These are phyloP conservation scores for Acacia crassicarpa DNA, from an alignment of 306 rosid species.

Conservation along the genomic window DNA sequence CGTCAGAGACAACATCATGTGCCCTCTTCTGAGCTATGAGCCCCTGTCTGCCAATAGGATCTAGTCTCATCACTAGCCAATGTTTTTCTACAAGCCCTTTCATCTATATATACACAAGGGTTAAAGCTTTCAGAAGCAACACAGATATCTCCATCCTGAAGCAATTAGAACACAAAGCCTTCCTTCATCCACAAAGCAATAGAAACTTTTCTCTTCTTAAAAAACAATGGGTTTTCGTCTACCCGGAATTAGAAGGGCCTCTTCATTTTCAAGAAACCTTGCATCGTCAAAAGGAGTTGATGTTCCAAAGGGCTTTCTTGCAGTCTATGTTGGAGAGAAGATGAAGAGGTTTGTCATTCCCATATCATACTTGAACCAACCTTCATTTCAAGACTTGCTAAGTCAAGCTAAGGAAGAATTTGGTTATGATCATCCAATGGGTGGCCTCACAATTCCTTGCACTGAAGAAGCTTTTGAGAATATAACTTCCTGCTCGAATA, in stretches of 20 bases:
- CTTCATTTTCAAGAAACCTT: not conserved
- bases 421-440: slow-evolving; percentile 54
- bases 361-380: slow-evolving; percentile 41
- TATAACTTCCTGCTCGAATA: not conserved
- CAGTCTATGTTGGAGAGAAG: slow-evolving; percentile 50
- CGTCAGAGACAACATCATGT: not conserved
- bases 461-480: slow-evolving; percentile 22
- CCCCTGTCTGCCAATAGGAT: not conserved
- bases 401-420: slow-evolving; percentile 47
- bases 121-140: not conserved
- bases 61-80: not conserved
- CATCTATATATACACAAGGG: slow-evolving; percentile 27
- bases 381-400: slow-evolving; percentile 41
- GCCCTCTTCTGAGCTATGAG: not conserved
- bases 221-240: slow-evolving; percentile 36
- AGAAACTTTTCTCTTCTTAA: not conserved
- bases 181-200: not conserved
- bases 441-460: slow-evolving; percentile 59
- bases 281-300: slow-evolving; percentile 22
- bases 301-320: slow-evolving; percentile 50
- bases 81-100: not conserved
- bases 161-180: not conserved
- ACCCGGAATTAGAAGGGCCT: slow-evolving; percentile 15
- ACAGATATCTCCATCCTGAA: not conserved
- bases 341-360: slow-evolving; percentile 48